Evolutionary conservation across 495 filamentous ascomycete species (phyloP).

Genomic region (Massariosphaeria phaeospora): DNA sequence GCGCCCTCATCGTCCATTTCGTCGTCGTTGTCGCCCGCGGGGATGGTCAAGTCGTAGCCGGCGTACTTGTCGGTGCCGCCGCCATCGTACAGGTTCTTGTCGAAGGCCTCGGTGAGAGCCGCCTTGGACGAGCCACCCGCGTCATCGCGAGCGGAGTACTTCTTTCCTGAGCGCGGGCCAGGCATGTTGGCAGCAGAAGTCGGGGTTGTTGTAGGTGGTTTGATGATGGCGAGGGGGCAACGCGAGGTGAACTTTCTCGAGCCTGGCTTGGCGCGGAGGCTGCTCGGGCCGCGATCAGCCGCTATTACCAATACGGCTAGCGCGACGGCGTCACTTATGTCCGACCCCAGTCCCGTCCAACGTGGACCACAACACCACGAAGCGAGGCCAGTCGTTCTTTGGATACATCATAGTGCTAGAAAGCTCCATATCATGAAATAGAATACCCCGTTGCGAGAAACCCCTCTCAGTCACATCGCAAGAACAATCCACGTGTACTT

Average conservation of each 20-base stretch:
- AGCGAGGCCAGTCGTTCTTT: no score
- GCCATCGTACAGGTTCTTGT: constrained; percentile 84
- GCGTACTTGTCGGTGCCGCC: constrained; percentile 76
- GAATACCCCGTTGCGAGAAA: no score
- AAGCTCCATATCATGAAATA: no score
- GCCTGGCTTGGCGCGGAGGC: neutral
- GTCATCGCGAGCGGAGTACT: constrained; percentile 13
- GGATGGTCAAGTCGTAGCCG: constrained; percentile 86
- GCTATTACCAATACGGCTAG: no score
- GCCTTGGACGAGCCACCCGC: constrained; percentile 74
- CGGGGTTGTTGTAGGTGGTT: neutral
- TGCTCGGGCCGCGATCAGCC: neutral
- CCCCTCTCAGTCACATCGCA: no score
- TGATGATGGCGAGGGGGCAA: neutral
- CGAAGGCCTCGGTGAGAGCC: constrained; percentile 89
- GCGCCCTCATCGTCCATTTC: constrained; percentile 73
- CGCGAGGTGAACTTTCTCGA: neutral
- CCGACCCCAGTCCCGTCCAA: no score
- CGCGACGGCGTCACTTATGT: no score
- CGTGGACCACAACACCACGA: no score
- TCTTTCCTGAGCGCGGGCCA: constrained; percentile 13
- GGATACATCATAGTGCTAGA: no score
- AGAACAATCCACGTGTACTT: no score
- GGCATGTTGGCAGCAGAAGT: constrained; percentile 9
- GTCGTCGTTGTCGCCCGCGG: constrained; percentile 70